Conservation (phyloP, 169 alveolate genomes). For the Perkinsus olseni region DNA sequence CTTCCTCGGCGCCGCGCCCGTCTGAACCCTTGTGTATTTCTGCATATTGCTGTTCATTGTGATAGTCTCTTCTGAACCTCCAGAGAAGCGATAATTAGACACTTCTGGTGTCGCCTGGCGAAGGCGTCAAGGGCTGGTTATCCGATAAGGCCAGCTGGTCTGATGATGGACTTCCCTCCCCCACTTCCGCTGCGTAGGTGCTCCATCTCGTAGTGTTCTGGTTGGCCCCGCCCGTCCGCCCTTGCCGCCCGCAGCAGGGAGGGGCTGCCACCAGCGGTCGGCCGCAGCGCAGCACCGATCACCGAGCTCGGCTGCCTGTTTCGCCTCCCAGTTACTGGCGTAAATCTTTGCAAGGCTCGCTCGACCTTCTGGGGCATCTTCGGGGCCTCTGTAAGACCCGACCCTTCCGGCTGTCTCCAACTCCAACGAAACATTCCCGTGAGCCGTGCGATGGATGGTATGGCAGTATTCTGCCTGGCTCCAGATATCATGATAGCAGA, state of each 20-base stretch:
- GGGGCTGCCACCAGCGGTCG: not conserved
- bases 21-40: not conserved
- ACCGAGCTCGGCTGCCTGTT: not conserved
- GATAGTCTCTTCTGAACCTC: not conserved
- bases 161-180: not conserved
- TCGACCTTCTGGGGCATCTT: not conserved
- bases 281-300: not conserved
- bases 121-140: not conserved
- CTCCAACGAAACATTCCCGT: not conserved
- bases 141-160: not conserved
- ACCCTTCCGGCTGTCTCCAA: not conserved
- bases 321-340: not conserved
- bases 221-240: not conserved
- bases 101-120: not conserved
- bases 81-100: not conserved
- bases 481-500: not conserved
- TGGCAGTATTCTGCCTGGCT: not conserved
- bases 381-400: not conserved
- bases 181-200: not conserved
- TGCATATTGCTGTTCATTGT: not conserved
- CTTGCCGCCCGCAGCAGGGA: not conserved
- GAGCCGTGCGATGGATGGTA: not conserved
- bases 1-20: not conserved
- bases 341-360: not conserved
- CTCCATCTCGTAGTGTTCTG: not conserved